Evolutionary conservation across 805 yeast genomes (phyloP).

Genomic region (Starmera caribaea): DNA sequence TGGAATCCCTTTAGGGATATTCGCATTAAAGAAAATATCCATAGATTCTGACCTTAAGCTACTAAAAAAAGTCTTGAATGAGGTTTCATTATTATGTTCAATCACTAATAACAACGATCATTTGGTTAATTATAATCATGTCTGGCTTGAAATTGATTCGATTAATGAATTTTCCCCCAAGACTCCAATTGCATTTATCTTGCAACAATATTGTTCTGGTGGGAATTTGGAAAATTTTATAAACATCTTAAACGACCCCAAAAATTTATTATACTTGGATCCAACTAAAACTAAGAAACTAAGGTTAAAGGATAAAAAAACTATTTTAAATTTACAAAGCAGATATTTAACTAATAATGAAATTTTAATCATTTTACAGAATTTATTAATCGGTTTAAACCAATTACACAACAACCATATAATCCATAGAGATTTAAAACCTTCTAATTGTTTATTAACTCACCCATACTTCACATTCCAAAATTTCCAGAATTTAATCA

Average conservation of each 20-base stretch:
- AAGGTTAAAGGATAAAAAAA: constrained; percentile 18
- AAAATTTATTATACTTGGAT: constrained; percentile 13
- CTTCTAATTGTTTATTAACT: constrained; percentile 69
- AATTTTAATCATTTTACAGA: constrained; percentile 57
- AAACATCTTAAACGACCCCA: constrained; percentile 23
- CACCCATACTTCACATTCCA: constrained; percentile 10
- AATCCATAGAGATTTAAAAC: constrained; percentile 84
- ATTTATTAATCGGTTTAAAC: constrained; percentile 59
- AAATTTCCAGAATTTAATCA: constrained; percentile 5
- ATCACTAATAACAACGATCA: constrained; percentile 42
- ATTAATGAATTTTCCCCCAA: constrained; percentile 42
- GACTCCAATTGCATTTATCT: constrained; percentile 66
- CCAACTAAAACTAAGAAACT: constrained; percentile 28
- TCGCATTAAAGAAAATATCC: constrained; percentile 79
- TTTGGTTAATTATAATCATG: constrained; percentile 80
- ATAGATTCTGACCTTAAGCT: constrained; percentile 70
- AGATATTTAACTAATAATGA: constrained; percentile 41
- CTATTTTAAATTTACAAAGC: constrained; percentile 12
- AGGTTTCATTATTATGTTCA: constrained; percentile 59
- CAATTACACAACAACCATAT: constrained; percentile 68
- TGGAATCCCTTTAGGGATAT: constrained; percentile 61
- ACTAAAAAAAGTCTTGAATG: constrained; percentile 61
- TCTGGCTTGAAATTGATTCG: constrained; percentile 72
- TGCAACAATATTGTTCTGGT: constrained; percentile 84
- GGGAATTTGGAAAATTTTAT: constrained; percentile 75